Evolutionary conservation across 768 basidiomycete genomes (phyloP).

Genomic region (Termitomyces sp.): DNA sequence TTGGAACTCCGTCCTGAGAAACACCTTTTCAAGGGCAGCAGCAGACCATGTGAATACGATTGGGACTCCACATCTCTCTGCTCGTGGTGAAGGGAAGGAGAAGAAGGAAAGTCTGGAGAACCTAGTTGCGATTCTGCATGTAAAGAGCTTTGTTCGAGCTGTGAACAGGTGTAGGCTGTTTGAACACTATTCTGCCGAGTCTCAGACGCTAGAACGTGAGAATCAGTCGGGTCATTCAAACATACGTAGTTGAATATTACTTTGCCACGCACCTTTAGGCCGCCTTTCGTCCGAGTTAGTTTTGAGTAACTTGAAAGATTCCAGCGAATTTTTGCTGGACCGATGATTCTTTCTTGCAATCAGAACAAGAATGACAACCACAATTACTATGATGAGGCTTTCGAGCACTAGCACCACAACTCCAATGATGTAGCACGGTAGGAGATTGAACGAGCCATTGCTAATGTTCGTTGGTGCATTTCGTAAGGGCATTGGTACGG

Average conservation of each 20-base stretch:
- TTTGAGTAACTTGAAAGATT: not conserved
- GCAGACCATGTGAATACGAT: no score
- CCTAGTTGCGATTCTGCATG: not conserved
- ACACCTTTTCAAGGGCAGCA: no score
- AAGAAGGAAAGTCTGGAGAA: not conserved
- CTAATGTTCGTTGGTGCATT: not conserved
- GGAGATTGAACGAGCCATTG: not conserved
- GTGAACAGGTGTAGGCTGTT: not conserved
- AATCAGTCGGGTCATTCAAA: not conserved
- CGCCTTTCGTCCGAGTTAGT: not conserved
- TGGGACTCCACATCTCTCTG: not conserved
- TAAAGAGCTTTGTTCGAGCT: not conserved
- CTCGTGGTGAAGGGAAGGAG: not conserved
- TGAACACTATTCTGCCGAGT: not conserved
- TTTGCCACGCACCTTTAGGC: not conserved
- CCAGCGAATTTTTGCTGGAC: not conserved
- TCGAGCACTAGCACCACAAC: not conserved
- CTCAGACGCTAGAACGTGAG: not conserved
- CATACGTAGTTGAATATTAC: not conserved
- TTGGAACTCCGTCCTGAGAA: not conserved
- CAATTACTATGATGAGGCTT: not conserved
- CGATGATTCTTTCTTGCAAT: not conserved
- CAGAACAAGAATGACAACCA: not conserved
- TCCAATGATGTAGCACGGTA: not conserved
- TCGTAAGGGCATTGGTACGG: not conserved